phyloP scores from a whole-genome alignment of 2,329 filamentous ascomycete genomes.

The Gaeumannomyces tritici region DNA sequence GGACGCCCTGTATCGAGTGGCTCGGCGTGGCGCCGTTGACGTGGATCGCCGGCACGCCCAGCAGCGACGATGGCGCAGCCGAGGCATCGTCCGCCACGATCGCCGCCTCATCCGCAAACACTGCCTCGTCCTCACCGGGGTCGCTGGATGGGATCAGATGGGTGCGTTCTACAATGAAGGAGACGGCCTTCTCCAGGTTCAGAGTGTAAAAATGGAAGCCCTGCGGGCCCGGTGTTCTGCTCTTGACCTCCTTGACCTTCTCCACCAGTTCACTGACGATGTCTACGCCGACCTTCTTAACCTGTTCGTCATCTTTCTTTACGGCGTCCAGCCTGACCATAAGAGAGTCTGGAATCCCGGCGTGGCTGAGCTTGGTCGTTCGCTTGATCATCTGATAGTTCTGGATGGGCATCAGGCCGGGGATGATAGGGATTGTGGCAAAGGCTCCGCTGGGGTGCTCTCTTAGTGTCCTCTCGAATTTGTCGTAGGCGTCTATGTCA shows the following conservation, averaged over 20 bases:
- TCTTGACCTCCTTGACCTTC: conserved; percentile 57
- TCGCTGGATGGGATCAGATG: conserved; percentile 60
- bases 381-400: conserved; percentile 92
- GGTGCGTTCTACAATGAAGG: conserved; percentile 80
- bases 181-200: conserved; percentile 91
- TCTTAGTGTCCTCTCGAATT: conserved; percentile 68
- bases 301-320: conserved; percentile 69
- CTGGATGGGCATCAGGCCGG: conserved; percentile 94
- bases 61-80: conserved; percentile 2
- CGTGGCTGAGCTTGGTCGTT: conserved; percentile 90
- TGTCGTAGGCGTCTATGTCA: conserved; percentile 71
- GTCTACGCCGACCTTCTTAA: conserved; percentile 71
- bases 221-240: conserved; percentile 44
- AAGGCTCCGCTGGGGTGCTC: conserved; percentile 79
- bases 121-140: conserved; percentile 36
- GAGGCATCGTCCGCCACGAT: conserved; percentile 35
- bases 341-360: conserved; percentile 63
- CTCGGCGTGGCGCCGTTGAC: conserved; percentile 36
- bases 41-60: conserved; percentile 33
- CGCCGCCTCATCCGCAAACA: conserved; percentile 35
- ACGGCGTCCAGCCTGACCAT: conserved; percentile 62
- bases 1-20: conserved; percentile 12
- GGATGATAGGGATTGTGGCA: conserved; percentile 80
- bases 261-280: conserved; percentile 79
- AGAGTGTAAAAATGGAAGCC: conserved; percentile 98